Conservation (phyloP, 768 basidiomycete species). For the Rhodocollybia butyracea region DNA sequence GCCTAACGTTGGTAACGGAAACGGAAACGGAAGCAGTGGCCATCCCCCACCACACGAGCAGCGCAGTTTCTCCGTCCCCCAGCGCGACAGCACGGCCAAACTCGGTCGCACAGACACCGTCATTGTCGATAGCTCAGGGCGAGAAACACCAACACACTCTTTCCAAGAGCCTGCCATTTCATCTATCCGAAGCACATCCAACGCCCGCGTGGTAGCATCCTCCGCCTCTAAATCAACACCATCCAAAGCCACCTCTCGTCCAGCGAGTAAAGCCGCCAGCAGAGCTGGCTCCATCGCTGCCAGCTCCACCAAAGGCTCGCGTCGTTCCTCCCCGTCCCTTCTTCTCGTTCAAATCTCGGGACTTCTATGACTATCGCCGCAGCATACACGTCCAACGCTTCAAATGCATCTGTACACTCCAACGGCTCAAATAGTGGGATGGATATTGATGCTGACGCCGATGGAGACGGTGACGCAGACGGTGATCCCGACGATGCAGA, state of each 20-base stretch:
- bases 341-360: neutral
- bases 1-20: neutral
- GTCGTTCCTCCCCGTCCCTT: conserved; percentile 1
- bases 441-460: conserved; percentile 5
- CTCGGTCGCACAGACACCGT: conserved; percentile 5
- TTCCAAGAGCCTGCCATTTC: neutral
- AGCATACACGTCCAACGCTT: neutral
- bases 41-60: neutral
- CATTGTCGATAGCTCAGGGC: neutral
- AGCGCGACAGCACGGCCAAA: neutral
- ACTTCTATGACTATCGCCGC: neutral
- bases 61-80: neutral
- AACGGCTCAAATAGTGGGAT: conserved; percentile 2
- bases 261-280: neutral
- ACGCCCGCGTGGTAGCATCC: neutral
- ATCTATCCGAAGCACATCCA: neutral
- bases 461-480: conserved; percentile 5
- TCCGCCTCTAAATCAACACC: neutral
- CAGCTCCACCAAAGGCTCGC: neutral
- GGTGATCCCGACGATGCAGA: conserved; percentile 6
- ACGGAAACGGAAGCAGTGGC: neutral
- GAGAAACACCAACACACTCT: too few relatives aligned
- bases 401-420: neutral
- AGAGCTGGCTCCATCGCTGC: conserved; percentile 2
- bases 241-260: conserved; percentile 2